Conservation (phyloP, 2,329 filamentous ascomycete genomes). For the Thelonectria discophora region DNA sequence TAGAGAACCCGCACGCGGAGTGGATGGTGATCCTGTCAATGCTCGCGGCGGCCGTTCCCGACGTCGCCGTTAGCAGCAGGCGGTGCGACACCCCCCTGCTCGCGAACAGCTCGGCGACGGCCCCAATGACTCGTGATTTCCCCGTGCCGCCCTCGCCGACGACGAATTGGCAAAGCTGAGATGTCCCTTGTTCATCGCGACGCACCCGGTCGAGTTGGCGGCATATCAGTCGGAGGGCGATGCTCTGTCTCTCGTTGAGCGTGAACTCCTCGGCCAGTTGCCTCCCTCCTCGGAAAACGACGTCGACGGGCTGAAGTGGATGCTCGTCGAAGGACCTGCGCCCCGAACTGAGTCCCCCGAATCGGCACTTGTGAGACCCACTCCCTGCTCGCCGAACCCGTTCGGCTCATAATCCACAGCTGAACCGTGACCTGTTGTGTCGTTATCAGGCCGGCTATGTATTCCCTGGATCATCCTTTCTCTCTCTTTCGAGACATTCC, state of each 20-base stretch:
- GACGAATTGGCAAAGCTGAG: constrained; percentile 20
- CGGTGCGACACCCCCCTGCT: constrained; percentile 1
- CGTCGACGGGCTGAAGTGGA: constrained; percentile 9
- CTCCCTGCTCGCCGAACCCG: constrained; percentile 9
- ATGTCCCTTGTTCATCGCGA: not conserved
- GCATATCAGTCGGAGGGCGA: constrained; percentile 19
- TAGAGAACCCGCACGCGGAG: not conserved
- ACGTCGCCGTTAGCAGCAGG: constrained; percentile 17
- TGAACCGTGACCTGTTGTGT: not conserved
- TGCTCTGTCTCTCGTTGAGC: constrained; percentile 9
- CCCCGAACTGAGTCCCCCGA: too few relatives aligned
- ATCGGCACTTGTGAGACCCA: too few relatives aligned
- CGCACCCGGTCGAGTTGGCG: constrained; percentile 17
- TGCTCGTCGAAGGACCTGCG: not conserved
- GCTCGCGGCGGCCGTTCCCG: not conserved
- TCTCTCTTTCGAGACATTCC: constrained; percentile 10
- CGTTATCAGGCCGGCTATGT: not conserved
- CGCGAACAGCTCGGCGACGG: constrained; percentile 9
- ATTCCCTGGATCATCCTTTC: constrained; percentile 23
- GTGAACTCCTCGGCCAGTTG: not conserved
- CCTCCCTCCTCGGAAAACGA: constrained; percentile 14
- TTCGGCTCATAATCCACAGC: not conserved
- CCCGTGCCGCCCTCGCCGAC: constrained; percentile 22
- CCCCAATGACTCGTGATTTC: constrained; percentile 22
- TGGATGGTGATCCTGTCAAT: constrained; percentile 6